phyloP scores from a whole-genome alignment of 371 early-diverging fungal genomes.

The Synchytrium microbalum region DNA sequence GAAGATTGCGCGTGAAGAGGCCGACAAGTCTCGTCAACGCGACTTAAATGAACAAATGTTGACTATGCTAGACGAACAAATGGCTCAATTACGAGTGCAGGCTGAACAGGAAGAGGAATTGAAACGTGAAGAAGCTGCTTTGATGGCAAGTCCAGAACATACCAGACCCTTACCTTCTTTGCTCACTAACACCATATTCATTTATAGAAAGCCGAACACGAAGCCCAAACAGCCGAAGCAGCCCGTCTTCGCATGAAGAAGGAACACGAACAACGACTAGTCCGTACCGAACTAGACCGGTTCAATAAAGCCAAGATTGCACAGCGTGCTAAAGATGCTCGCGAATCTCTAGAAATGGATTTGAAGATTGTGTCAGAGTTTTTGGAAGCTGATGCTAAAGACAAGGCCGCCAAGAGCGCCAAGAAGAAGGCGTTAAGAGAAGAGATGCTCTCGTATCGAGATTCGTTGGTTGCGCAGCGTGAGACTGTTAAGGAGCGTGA shows the following conservation, averaged over 20 bases:
- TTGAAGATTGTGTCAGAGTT: slow-evolving; percentile 34
- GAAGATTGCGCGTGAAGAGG: slow-evolving; percentile 38
- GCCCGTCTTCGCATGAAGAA: slow-evolving; percentile 26
- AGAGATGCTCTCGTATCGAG: slow-evolving; percentile 38
- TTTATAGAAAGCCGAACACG: slow-evolving; percentile 14
- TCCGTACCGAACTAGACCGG: slow-evolving; percentile 34
- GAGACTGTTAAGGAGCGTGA: slow-evolving; percentile 28
- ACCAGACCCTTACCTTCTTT: slow-evolving; percentile 7
- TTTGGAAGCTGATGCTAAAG: slow-evolving; percentile 29
- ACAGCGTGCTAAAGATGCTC: slow-evolving; percentile 28
- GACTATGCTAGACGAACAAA: slow-evolving; percentile 29
- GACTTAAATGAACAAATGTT: slow-evolving; percentile 26
- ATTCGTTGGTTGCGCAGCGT: slow-evolving; percentile 30
- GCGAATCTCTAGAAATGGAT: slow-evolving; percentile 32
- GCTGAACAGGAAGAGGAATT: slow-evolving; percentile 29
- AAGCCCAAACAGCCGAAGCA: slow-evolving; percentile 27
- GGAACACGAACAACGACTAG: slow-evolving; percentile 28
- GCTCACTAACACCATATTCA: slow-evolving; percentile 5
- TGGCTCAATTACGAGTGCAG: slow-evolving; percentile 23
- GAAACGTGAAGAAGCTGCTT: slow-evolving; percentile 35
- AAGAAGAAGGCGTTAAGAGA: slow-evolving; percentile 25
- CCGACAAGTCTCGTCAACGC: slow-evolving; percentile 18
- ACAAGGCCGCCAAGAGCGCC: slow-evolving; percentile 19
- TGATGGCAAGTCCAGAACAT: slow-evolving; percentile 29
- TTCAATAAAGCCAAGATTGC: slow-evolving; percentile 29